Evolutionary conservation across 495 filamentous ascomycete species (phyloP), one percentile per base, ranked within the genome.

Genomic region (Xylona heveae): DNA sequence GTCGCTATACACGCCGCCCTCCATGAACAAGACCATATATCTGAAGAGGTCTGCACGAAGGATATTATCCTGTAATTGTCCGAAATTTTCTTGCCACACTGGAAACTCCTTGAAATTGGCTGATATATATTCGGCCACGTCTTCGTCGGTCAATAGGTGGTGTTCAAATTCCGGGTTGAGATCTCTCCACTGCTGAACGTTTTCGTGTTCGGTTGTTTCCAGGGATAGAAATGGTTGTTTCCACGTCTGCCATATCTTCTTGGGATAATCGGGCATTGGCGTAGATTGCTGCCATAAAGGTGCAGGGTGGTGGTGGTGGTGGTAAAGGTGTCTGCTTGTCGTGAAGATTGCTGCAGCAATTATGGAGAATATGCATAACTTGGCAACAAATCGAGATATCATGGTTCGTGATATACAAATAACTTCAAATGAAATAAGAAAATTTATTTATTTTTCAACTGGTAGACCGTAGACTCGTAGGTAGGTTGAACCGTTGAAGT

Each of bases 1-100:
- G 35, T 67, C 63, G 1, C 51, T 55, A 37, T 65, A 67, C 29
- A 59, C 61, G 14, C 63, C 63, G 7, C 63, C 63, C 21, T 57
- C 52, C 30, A 54, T 53, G 46, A 51, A 54, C 9, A 66, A 37
- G 0, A 64, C 34, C 4, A 63, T 42, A 36, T 66, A 66, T 13
- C 59, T 51, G n/a, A 65, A 45, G 0, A 65, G 47, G 24, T 66
- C 60, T 0, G 56, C 52, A 3, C 54, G 53, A 5, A 57, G 53
- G 19, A 59, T 54, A 1, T 45, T 50, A 5, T 55, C 43, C 1
- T 41, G 38, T 4, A 57, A 35, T 12, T 39, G 39, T 16, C 39
- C 20, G 27, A 53, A 57, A 5, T 38, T 35, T 6, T 45, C 34
- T 7, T 45, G 34, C 4, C 50, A 38, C 0, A 45, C 35, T 3